These are phyloP conservation scores for Vitis rotundifolia DNA, from an alignment of 164 flowering plant species.

Conservation along the genomic window DNA sequence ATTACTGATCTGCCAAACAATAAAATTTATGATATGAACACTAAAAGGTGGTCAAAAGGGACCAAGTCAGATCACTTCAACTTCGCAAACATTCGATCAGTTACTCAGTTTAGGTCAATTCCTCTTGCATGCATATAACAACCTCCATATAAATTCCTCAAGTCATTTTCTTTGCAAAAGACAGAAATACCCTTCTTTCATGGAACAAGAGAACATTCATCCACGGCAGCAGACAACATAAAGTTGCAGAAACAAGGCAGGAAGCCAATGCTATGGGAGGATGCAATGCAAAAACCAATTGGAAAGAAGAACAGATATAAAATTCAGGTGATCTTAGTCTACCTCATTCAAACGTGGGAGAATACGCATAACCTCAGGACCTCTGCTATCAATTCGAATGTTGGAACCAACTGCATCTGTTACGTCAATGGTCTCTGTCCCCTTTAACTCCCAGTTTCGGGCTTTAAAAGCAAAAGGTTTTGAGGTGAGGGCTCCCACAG, in stretches of 20 bases:
- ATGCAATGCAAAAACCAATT: not conserved
- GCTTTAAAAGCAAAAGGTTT: slow-evolving; percentile 99
- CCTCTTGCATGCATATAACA: too few species aligned
- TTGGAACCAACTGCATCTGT: slow-evolving; percentile 99
- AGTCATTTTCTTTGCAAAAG: not conserved
- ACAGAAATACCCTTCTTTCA: not conserved
- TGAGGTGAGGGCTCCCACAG: slow-evolving; percentile 97
- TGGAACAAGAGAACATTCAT: not conserved
- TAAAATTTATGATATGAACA: too few species aligned
- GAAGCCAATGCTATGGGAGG: not conserved
- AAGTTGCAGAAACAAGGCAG: not conserved
- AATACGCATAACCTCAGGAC: slow-evolving; percentile 98
- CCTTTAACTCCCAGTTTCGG: slow-evolving; percentile 96
- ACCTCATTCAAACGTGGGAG: slow-evolving; percentile 96
- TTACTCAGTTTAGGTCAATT: too few species aligned
- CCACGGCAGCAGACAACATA: not conserved
- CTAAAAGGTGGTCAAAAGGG: too few species aligned
- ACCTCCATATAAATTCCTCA: too few species aligned
- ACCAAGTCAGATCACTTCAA: too few species aligned
- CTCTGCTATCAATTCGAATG: slow-evolving; percentile 96
- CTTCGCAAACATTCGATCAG: too few species aligned
- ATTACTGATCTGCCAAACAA: too few species aligned
- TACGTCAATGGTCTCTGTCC: slow-evolving; percentile 95
- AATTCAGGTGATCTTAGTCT: not conserved
- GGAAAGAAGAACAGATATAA: not conserved